Evolutionary conservation across 2,329 filamentous ascomycete species (phyloP).

Genomic region (Cercospora berteroae): DNA sequence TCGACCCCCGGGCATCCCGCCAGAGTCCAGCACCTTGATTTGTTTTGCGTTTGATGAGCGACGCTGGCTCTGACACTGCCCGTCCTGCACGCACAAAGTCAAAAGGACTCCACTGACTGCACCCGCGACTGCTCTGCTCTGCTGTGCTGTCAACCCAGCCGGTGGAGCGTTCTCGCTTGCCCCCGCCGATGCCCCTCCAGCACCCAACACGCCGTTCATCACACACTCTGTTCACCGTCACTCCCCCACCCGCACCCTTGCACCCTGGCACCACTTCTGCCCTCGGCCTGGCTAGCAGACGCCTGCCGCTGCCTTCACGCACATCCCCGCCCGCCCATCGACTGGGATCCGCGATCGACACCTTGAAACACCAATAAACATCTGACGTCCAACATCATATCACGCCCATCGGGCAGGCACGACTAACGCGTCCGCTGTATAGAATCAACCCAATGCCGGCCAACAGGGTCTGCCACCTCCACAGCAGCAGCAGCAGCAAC

Average conservation of each 20-base stretch:
- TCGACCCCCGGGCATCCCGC: conserved; percentile 9
- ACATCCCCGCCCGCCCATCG: conserved; percentile 11
- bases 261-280: conserved; percentile 14
- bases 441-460: conserved; percentile 34
- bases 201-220: conserved; percentile 6
- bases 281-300: conserved; percentile 11
- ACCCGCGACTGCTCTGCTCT: conserved; percentile 6
- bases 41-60: conserved; percentile 26
- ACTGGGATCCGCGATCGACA: conserved; percentile 21
- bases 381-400: conserved; percentile 17
- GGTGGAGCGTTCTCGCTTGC: conserved; percentile 15
- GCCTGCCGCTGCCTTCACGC: conserved; percentile 11
- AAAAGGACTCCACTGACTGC: conserved; percentile 1
- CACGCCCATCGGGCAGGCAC: conserved; percentile 19
- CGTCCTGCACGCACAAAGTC: conserved; percentile 26
- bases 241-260: conserved; percentile 14
- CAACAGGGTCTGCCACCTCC: conserved; percentile 66
- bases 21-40: conserved; percentile 6
- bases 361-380: conserved; percentile 23
- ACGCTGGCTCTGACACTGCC: conserved; percentile 15
- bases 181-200: conserved; percentile 14
- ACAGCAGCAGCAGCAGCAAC: conserved; percentile 64
- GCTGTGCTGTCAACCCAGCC: conserved; percentile 6
- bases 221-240: conserved; percentile 11
- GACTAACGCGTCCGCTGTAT: conserved; percentile 23